Conservation (phyloP, 768 basidiomycete genomes). For the Rhodosporidiobolus odoratus region DNA sequence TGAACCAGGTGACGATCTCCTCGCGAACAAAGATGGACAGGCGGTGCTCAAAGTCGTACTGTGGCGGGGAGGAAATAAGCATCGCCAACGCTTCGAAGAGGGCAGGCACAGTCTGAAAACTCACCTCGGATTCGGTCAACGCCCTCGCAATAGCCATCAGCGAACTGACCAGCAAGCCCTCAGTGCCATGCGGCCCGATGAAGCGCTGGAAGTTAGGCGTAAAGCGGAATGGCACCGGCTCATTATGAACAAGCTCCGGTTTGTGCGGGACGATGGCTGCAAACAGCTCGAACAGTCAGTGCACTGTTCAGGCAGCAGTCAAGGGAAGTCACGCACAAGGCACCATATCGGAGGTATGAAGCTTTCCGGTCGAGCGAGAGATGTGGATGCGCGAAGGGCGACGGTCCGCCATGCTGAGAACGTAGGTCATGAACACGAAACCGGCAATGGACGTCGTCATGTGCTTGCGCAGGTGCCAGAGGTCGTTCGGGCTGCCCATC, state of each 20-base stretch:
- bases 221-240: constrained; percentile 91
- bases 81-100: not conserved
- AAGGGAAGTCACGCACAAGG: constrained; percentile 57
- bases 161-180: constrained; percentile 78
- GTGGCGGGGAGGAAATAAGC: not conserved
- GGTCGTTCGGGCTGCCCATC: constrained; percentile 73
- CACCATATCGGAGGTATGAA: constrained; percentile 87
- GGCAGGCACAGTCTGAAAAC: constrained; percentile 38
- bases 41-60: constrained; percentile 90
- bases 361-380: constrained; percentile 78
- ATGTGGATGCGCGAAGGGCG: constrained; percentile 78
- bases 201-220: constrained; percentile 95
- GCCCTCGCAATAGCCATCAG: constrained; percentile 87
- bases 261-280: constrained; percentile 48
- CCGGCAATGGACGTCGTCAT: constrained; percentile 85
- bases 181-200: constrained; percentile 77
- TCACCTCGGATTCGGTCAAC: constrained; percentile 83
- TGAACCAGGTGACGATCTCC: constrained; percentile 73
- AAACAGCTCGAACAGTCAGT: not conserved
- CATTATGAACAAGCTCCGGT: constrained; percentile 66
- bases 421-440: constrained; percentile 84
- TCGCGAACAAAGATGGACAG: constrained; percentile 87
- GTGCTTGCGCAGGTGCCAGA: constrained; percentile 97
- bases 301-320: not conserved
- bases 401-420: constrained; percentile 75